Conservation (phyloP, 2,329 filamentous ascomycete species). For the Neonectria punicea region DNA sequence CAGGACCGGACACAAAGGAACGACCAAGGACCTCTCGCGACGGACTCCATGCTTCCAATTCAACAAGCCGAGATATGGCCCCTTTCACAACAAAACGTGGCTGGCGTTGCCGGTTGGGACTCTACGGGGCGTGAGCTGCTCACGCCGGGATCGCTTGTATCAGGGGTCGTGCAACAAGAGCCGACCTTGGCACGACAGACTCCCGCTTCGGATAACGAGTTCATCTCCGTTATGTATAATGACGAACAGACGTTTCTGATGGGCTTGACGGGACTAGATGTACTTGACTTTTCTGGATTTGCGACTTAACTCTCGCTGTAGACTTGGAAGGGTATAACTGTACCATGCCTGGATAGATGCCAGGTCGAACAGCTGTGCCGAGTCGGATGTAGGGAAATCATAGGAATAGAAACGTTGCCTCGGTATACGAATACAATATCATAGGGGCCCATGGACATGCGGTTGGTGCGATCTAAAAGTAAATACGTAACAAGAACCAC, state of each 20-base stretch:
- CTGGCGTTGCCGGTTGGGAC: slow-evolving; percentile 3
- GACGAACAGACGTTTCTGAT: slow-evolving; percentile 41
- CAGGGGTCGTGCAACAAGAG: slow-evolving; percentile 8
- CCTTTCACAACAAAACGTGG: not conserved
- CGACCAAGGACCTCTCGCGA: not conserved
- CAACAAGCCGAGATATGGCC: not conserved
- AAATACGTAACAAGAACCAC: slow-evolving; percentile 17
- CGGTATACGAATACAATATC: not conserved
- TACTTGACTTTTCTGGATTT: slow-evolving; percentile 38
- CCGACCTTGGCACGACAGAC: slow-evolving; percentile 6
- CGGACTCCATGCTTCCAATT: not conserved
- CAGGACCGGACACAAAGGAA: slow-evolving; percentile 12
- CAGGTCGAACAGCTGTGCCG: not conserved
- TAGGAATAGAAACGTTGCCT: not conserved
- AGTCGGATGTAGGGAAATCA: no score
- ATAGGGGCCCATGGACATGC: not conserved
- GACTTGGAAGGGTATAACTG: no score
- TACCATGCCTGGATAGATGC: not conserved
- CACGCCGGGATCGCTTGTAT: slow-evolving; percentile 4
- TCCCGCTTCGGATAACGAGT: not conserved
- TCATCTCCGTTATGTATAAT: slow-evolving; percentile 27
- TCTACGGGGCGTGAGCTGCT: not conserved
- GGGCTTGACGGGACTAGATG: slow-evolving; percentile 38
- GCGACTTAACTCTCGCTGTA: slow-evolving; percentile 1
- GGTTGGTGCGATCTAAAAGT: not conserved